These are phyloP conservation scores for Cryptococcus jaspeensis DNA, from an alignment of 1,284 basidiomycete species.

Conservation along the genomic window DNA sequence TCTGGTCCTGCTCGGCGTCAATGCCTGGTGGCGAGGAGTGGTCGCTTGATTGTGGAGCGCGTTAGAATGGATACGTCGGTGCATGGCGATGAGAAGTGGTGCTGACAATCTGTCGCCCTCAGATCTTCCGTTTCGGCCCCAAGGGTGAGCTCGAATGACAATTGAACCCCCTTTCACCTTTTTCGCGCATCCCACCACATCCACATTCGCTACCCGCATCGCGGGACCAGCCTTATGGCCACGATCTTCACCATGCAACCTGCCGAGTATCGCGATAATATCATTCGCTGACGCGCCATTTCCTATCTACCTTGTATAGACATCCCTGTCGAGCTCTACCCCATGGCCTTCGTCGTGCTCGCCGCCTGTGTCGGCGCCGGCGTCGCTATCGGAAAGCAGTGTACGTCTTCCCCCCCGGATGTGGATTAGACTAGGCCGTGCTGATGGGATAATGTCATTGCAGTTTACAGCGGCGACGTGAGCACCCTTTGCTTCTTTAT, in stretches of 20 bases:
- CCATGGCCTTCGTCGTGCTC: constrained; percentile 47
- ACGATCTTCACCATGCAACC: too few relatives aligned
- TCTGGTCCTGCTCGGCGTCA: background rate
- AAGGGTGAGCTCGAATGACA: constrained; percentile 17
- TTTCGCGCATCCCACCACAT: too few relatives aligned
- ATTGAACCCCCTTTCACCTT: too few relatives aligned
- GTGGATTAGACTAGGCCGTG: background rate
- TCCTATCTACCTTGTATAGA: constrained; percentile 24
- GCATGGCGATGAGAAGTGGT: background rate
- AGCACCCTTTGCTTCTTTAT: background rate
- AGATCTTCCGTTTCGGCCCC: constrained; percentile 51
- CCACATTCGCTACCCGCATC: background rate
- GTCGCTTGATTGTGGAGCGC: background rate
- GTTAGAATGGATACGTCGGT: background rate
- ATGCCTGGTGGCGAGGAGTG: background rate
- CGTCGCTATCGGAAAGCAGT: constrained; percentile 32
- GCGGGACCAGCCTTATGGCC: too few relatives aligned
- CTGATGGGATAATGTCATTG: background rate
- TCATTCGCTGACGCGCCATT: background rate
- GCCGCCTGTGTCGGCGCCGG: constrained; percentile 44
- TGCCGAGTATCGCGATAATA: too few relatives aligned
- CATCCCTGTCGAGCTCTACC: constrained; percentile 51
- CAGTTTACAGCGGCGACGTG: constrained; percentile 2
- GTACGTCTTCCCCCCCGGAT: constrained; percentile 8
- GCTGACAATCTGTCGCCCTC: background rate